phyloP scores from a whole-genome alignment of 768 basidiomycete genomes.

The Tricholomella constricta region DNA sequence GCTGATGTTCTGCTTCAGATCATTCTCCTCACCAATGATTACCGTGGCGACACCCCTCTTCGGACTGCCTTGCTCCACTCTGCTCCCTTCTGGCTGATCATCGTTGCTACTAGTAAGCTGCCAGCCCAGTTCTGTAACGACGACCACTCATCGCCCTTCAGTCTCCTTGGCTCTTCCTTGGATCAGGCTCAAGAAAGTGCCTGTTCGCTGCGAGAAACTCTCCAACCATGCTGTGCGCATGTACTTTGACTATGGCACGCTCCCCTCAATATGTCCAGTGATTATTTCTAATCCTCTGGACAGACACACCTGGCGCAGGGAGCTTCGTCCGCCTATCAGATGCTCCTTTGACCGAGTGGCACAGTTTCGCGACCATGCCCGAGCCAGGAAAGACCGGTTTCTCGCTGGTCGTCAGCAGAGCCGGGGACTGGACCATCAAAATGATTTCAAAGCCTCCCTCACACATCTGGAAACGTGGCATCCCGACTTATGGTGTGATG shows the following conservation, averaged over 20 bases:
- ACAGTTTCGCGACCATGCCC: slow-evolving; percentile 58
- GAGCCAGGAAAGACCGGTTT: slow-evolving; percentile 50
- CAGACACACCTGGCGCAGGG: slow-evolving; percentile 48
- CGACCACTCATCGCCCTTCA: not conserved
- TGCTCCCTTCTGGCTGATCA: slow-evolving; percentile 44
- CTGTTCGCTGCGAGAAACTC: slow-evolving; percentile 41
- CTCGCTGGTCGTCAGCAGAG: slow-evolving; percentile 58
- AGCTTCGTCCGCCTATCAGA: slow-evolving; percentile 50
- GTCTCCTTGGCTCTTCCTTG: slow-evolving; percentile 45
- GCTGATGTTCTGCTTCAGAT: not conserved
- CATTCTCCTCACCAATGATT: slow-evolving; percentile 42
- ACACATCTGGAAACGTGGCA: slow-evolving; percentile 58
- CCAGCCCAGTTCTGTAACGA: not conserved
- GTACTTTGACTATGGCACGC: slow-evolving; percentile 46
- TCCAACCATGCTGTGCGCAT: slow-evolving; percentile 45
- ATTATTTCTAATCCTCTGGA: not conserved
- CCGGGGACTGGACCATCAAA: slow-evolving; percentile 63
- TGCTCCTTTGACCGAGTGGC: slow-evolving; percentile 58
- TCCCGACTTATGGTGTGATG: slow-evolving; percentile 58
- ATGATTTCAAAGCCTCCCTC: slow-evolving; percentile 55
- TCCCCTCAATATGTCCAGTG: not conserved
- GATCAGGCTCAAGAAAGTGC: slow-evolving; percentile 43
- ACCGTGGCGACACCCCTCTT: slow-evolving; percentile 22
- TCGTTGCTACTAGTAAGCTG: slow-evolving; percentile 31
- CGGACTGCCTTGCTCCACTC: slow-evolving; percentile 14